Evolutionary conservation across 305 asterid species (phyloP), one percentile per base, ranked within the genome.

Genomic region (Fraxinus latifolia): DNA sequence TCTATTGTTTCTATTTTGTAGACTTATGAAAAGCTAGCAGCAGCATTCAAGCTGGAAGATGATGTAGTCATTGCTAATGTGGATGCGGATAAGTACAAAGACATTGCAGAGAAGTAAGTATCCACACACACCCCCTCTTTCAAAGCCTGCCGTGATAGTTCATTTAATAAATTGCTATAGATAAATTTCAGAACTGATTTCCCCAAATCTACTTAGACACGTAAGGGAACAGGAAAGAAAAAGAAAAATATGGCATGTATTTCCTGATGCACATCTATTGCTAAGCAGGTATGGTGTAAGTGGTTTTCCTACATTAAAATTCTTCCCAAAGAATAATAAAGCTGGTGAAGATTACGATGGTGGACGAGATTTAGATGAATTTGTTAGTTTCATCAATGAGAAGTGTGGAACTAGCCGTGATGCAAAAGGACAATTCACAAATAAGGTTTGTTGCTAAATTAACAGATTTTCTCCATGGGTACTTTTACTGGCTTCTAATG

Each of bases 341-440:
- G 97, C 89, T 31, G 99, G 99, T 89, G 98, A 93, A 87, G 96
- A 93, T 83, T 94, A 91, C 85, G 97, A 93, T 5, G 98, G 95
- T 82, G 98, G 96, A 60, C 86, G 97, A 83, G 97, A 92, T 83
- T 31, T 92, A 27, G 96, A 92, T 21, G 98, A 90, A 84, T 93
- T 95, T 77, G 96, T 95, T 78, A 85, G 88, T 21, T 95, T 95
- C 84, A 94, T 94, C 85, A 95, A 95, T 77, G 97, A 93, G 88
- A 95, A 92, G 80, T 86, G 85, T 83, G 97, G 97, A 79, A 94
- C 97, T 80, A 93, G 90, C 86, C 96, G 98, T 77, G 97, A 94
- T 86, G 83, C 92, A 21, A 89, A 93, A 17, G 98, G 99, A 79
- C 97, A 93, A 78, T 83, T 88, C 78, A 92, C 94, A 73, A 87